Evolutionary conservation across 139 green algal species (phyloP).

Genomic region (Chlorella vulgaris): DNA sequence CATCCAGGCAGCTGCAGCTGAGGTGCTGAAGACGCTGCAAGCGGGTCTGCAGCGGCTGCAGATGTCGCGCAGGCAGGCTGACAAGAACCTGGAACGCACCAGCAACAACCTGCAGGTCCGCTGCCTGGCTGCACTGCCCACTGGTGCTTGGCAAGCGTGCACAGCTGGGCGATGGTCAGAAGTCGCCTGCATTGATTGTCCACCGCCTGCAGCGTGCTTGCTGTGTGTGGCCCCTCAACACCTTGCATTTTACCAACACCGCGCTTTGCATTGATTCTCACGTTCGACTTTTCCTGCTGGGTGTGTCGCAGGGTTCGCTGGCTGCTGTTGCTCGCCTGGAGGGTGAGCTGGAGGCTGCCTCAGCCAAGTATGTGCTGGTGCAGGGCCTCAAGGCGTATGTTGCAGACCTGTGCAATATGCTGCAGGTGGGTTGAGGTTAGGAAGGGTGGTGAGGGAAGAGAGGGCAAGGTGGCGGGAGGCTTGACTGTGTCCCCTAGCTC

Average conservation of each 20-base stretch:
- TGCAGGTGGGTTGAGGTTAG: constrained; percentile 48
- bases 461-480: background rate
- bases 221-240: too few relatives aligned
- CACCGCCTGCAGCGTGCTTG: background rate
- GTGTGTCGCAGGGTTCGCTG: constrained; percentile 17
- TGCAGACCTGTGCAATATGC: constrained; percentile 84
- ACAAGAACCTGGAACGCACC: constrained; percentile 49
- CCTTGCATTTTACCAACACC: too few relatives aligned
- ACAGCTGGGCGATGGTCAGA: background rate
- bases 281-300: background rate
- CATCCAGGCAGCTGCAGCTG: constrained; percentile 41
- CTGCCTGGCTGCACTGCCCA: background rate
- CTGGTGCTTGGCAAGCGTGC: background rate
- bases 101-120: constrained; percentile 35
- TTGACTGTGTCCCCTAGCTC: too few relatives aligned
- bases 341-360: constrained; percentile 40
- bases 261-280: background rate
- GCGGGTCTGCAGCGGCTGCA: constrained; percentile 56
- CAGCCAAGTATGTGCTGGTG: constrained; percentile 68
- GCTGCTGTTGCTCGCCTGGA: constrained; percentile 43
- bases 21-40: constrained; percentile 56
- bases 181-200: background rate
- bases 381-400: constrained; percentile 81
- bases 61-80: constrained; percentile 38
- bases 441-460: background rate